Conservation (phyloP, 2,329 filamentous ascomycete genomes). For the Diaporthe capsici region DNA sequence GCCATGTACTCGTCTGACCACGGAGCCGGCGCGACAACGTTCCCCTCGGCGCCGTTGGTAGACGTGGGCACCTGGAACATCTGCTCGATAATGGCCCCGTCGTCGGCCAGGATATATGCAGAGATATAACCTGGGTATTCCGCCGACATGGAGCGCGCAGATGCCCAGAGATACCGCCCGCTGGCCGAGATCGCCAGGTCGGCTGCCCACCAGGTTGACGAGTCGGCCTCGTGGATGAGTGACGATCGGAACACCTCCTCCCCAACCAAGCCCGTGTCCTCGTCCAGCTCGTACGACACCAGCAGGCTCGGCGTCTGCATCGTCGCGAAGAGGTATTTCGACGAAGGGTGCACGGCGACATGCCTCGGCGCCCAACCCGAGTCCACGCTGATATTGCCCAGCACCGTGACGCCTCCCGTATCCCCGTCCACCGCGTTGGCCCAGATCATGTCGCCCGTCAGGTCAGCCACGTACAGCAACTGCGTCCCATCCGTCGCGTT, state of each 20-base stretch:
- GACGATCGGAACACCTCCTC: neutral
- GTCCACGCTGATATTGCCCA: neutral
- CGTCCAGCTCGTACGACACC: neutral
- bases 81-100: neutral
- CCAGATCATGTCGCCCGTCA: constrained; percentile 7
- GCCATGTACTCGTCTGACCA: neutral
- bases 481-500: constrained; percentile 3
- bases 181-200: neutral
- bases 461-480: neutral
- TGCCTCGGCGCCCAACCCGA: neutral
- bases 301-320: constrained; percentile 8
- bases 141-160: neutral
- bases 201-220: neutral
- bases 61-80: neutral
- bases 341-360: constrained; percentile 5
- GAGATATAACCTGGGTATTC: neutral
- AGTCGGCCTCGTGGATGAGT: neutral
- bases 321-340: neutral
- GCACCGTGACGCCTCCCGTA: neutral
- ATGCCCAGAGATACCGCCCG: constrained; percentile 1
- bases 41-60: neutral
- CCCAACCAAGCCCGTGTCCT: neutral
- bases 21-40: neutral
- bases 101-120: neutral
- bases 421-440: neutral